phyloP scores from a whole-genome alignment of 331 rosid species.

The Arachis monticola region DNA sequence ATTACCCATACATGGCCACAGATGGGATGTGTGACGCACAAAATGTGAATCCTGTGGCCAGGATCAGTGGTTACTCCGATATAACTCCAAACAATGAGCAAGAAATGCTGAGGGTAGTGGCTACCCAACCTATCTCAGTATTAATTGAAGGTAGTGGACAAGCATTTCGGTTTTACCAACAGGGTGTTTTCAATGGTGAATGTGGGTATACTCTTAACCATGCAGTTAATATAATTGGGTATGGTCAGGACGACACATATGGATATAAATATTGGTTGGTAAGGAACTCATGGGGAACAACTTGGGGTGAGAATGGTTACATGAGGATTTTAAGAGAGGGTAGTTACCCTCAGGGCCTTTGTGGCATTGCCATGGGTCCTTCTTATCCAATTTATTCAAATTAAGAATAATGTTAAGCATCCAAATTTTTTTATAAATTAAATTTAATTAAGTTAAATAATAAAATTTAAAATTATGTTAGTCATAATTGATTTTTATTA shows the following conservation, averaged over 20 bases:
- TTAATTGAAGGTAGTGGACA: background rate
- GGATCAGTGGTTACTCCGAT: background rate
- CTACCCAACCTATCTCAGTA: background rate
- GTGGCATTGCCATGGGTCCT: conserved; percentile 37
- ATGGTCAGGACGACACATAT: conserved; percentile 27
- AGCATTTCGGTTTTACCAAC: conserved; percentile 5
- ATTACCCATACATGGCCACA: conserved; percentile 28
- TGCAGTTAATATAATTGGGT: conserved; percentile 36
- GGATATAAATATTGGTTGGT: conserved; percentile 39
- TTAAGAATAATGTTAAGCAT: no score
- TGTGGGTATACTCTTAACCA: conserved; percentile 29
- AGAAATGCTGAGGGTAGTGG: background rate
- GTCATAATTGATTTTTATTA: no score
- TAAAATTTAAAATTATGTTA: no score
- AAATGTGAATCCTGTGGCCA: background rate
- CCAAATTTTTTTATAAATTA: no score
- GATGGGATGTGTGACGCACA: background rate
- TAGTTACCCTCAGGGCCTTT: conserved; percentile 17
- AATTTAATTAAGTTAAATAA: no score
- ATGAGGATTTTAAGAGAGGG: conserved; percentile 10
- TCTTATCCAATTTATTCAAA: conserved; percentile 29
- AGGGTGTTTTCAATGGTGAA: conserved; percentile 31
- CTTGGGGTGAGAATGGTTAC: conserved; percentile 49
- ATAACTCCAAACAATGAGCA: background rate
- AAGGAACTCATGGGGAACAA: conserved; percentile 51